Conservation (phyloP, 83 land plant genomes). For the Picea abies region DNA sequence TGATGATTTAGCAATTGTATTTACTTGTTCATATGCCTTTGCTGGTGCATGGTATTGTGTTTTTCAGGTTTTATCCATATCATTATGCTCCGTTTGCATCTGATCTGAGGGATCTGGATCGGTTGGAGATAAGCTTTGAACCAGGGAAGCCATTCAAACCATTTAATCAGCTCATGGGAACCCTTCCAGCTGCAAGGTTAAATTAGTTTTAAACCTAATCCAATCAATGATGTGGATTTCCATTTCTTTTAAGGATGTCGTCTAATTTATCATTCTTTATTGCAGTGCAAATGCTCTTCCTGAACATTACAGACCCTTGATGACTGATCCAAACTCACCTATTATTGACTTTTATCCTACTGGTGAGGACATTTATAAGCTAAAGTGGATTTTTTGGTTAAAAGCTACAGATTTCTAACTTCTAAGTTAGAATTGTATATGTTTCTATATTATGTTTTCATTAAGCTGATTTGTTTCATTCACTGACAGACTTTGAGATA, state of each 20-base stretch:
- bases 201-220: not conserved
- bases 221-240: not conserved
- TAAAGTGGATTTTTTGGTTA: not conserved
- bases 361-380: slow-evolving; percentile 23
- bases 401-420: not conserved
- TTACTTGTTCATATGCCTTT: not conserved
- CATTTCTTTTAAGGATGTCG: not conserved
- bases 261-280: not conserved
- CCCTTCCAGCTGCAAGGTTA: slow-evolving; percentile 86
- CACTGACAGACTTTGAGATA: slow-evolving; percentile 62
- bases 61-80: slow-evolving; percentile 81
- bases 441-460: not conserved
- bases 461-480: slow-evolving; percentile 9
- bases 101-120: slow-evolving; percentile 61
- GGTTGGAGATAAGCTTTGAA: slow-evolving; percentile 52
- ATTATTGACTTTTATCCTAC: slow-evolving; percentile 79
- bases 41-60: not conserved
- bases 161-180: slow-evolving; percentile 85
- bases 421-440: not conserved
- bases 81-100: slow-evolving; percentile 96
- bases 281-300: slow-evolving; percentile 82
- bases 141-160: slow-evolving; percentile 78
- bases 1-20: not conserved
- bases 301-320: slow-evolving; percentile 47
- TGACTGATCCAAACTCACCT: slow-evolving; percentile 69